Conservation (phyloP, 1,284 basidiomycete species). For the Ceratobasidium theobromae region DNA sequence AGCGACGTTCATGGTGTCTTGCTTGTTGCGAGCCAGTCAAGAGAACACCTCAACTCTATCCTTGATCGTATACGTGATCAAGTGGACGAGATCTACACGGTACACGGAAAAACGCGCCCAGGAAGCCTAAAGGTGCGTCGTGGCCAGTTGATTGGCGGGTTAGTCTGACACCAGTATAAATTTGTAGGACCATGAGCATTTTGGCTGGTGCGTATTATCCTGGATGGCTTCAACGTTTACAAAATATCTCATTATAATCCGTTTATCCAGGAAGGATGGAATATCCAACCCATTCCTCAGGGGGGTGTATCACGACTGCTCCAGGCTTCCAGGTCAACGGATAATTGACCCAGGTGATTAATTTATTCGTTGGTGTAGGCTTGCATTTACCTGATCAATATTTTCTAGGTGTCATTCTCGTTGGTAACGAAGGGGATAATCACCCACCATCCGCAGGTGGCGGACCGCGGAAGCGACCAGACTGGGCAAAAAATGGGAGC, state of each 20-base stretch:
- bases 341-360: not conserved
- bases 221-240: not conserved
- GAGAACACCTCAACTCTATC: not conserved
- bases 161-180: not conserved
- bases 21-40: not conserved
- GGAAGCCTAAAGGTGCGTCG: not conserved
- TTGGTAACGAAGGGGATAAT: not conserved
- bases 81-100: not conserved
- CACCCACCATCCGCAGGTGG: not conserved
- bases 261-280: constrained; percentile 1
- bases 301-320: not conserved
- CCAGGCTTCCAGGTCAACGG: not conserved
- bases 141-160: not conserved
- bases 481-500: constrained; percentile 35
- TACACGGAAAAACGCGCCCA: not conserved
- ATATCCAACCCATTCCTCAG: not conserved
- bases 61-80: not conserved
- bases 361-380: not conserved
- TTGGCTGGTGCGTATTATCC: not conserved
- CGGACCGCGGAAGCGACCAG: constrained; percentile 6
- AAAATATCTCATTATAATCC: not conserved
- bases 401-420: not conserved
- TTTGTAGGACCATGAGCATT: constrained; percentile 8
- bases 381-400: not conserved
- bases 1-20: not conserved